Evolutionary conservation across 1,284 basidiomycete genomes (phyloP).

Genomic region (Boletellus deceptivus): DNA sequence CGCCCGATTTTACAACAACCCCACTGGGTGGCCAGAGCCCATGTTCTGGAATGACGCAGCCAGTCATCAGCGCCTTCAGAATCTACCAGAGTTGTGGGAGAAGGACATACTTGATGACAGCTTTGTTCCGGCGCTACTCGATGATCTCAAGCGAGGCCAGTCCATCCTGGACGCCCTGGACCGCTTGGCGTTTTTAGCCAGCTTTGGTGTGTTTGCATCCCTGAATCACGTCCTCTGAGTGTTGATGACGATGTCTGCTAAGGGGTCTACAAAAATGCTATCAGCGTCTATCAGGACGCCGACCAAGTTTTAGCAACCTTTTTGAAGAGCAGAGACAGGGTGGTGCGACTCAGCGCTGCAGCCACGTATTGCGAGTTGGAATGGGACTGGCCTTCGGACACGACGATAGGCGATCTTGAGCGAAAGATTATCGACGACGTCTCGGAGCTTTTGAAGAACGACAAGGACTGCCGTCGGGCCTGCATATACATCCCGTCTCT

Average conservation of each 20-base stretch:
- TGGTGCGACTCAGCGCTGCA: slow-evolving; percentile 24
- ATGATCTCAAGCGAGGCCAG: slow-evolving; percentile 16
- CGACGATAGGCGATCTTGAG: slow-evolving; percentile 1
- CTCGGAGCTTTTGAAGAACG: slow-evolving; percentile 12
- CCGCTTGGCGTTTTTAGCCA: slow-evolving; percentile 32
- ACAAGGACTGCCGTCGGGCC: slow-evolving; percentile 15
- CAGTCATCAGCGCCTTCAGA: slow-evolving; percentile 24
- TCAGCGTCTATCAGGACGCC: background rate
- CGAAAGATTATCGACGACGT: slow-evolving; percentile 17
- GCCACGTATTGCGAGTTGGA: slow-evolving; percentile 29
- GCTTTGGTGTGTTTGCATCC: slow-evolving; percentile 20
- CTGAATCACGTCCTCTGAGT: background rate
- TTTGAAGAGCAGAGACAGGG: slow-evolving; percentile 13
- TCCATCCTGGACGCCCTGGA: slow-evolving; percentile 24
- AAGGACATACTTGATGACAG: slow-evolving; percentile 29
- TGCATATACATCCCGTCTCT: slow-evolving; percentile 32
- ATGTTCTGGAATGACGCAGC: slow-evolving; percentile 34
- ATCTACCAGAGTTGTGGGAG: slow-evolving; percentile 25
- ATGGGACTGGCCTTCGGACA: slow-evolving; percentile 18
- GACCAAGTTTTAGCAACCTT: slow-evolving; percentile 9
- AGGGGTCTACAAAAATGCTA: slow-evolving; percentile 20
- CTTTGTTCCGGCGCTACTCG: slow-evolving; percentile 19
- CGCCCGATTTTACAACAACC: slow-evolving; percentile 21
- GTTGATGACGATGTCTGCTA: background rate
- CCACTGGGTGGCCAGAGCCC: slow-evolving; percentile 24